Evolutionary conservation across 2,329 filamentous ascomycete genomes (phyloP).

Genomic region (Penicillium paneum): DNA sequence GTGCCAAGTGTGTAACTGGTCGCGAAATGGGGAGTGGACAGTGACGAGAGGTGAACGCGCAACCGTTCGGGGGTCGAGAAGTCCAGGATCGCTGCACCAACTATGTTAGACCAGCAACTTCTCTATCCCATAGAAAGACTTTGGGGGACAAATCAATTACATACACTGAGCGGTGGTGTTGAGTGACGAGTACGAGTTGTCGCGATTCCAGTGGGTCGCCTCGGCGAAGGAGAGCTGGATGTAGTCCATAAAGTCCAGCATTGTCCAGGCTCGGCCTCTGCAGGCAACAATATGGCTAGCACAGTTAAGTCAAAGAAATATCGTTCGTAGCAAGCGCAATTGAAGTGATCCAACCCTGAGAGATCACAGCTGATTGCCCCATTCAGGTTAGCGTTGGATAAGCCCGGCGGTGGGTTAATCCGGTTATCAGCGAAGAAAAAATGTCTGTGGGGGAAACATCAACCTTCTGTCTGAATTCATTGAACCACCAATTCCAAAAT

Average conservation of each 20-base stretch:
- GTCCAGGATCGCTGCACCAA: constrained; percentile 68
- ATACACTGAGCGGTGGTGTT: constrained; percentile 78
- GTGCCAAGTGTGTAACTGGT: constrained; percentile 90
- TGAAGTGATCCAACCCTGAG: not conserved
- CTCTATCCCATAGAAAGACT: not conserved
- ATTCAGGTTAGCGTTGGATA: constrained; percentile 37
- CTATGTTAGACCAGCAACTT: not conserved
- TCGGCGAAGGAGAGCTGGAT: constrained; percentile 87
- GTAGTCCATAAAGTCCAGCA: constrained; percentile 98
- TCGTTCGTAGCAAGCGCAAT: not conserved
- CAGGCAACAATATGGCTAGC: not conserved
- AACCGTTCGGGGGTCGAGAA: constrained; percentile 83
- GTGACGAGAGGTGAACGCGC: constrained; percentile 81
- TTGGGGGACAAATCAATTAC: not conserved
- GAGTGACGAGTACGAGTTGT: constrained; percentile 86
- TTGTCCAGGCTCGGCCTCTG: constrained; percentile 41
- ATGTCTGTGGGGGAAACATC: constrained; percentile 26
- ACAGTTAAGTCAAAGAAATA: not conserved
- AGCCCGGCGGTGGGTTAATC: constrained; percentile 37
- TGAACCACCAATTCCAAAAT: constrained; percentile 6
- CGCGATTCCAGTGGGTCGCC: constrained; percentile 80
- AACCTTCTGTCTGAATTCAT: constrained; percentile 15
- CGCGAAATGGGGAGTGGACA: constrained; percentile 88
- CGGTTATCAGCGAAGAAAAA: constrained; percentile 41
- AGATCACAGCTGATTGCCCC: constrained; percentile 32